A percentile compares a stretch with the other conserved stretches of the same genome.
Conservation (phyloP, 371 early-diverging fungal species). For the Entomophthora muscae region DNA sequence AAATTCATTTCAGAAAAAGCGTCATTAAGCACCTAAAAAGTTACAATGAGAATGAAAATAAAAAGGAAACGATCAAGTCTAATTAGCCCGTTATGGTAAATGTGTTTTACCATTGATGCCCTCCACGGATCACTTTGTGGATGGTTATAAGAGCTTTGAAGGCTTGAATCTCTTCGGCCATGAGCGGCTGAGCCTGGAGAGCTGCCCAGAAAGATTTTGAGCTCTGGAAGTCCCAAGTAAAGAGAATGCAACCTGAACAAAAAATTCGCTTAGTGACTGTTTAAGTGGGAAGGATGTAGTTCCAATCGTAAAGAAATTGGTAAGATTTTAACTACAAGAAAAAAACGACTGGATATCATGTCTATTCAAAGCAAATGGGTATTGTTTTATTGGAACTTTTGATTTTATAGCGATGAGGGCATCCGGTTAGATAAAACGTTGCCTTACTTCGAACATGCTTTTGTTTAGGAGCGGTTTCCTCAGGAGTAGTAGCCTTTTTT, state of each 20-base stretch:
- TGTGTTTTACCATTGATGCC: too few relatives aligned
- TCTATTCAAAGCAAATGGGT: too few relatives aligned
- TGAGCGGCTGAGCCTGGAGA: constrained; percentile 66
- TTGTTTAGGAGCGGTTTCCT: constrained; percentile 92
- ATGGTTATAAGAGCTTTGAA: constrained; percentile 89
- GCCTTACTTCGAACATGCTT: constrained; percentile 83
- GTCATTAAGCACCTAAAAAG: constrained; percentile 58
- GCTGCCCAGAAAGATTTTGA: constrained; percentile 74
- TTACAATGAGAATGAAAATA: too few relatives aligned
- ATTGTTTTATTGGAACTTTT: too few relatives aligned
- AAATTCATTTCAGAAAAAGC: constrained; percentile 38
- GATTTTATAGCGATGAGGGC: too few relatives aligned
- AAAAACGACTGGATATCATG: too few relatives aligned
- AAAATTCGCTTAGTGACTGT: neutral
- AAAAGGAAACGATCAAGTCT: too few relatives aligned
- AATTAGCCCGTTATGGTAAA: too few relatives aligned
- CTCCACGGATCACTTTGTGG: constrained; percentile 90
- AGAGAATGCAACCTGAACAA: constrained; percentile 58
- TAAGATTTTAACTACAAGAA: too few relatives aligned
- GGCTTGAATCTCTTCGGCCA: constrained; percentile 80
- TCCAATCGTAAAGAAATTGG: too few relatives aligned
- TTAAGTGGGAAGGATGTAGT: too few relatives aligned
- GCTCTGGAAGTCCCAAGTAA: constrained; percentile 86
- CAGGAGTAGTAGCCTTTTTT: constrained; percentile 75
- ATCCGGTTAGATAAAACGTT: neutral